phyloP scores from a whole-genome alignment of 176 grass and related monocot species.

The Panicum miliaceum region DNA sequence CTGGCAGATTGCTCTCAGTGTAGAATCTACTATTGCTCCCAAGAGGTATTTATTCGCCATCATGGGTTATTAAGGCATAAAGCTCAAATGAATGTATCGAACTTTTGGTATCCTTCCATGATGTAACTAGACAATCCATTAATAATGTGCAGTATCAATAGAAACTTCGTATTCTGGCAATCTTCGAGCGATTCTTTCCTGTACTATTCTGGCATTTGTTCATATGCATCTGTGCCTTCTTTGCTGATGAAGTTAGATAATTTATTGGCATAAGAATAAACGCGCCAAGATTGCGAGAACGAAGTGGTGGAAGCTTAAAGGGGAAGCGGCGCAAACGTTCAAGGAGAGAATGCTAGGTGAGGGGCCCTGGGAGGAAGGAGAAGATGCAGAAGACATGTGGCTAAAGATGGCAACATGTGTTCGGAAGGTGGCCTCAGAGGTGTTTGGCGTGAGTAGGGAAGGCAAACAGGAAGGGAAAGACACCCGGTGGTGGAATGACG shows the following conservation, averaged over 20 bases:
- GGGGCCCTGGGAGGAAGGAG: too few relatives aligned
- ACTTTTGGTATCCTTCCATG: constrained; percentile 11
- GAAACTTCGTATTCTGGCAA: not conserved
- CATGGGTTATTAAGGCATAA: not conserved
- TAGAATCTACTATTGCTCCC: constrained; percentile 57
- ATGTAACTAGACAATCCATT: not conserved
- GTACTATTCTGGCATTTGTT: not conserved
- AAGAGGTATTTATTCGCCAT: constrained; percentile 44
- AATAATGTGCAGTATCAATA: not conserved
- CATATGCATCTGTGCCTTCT: not conserved
- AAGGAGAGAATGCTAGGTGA: too few relatives aligned
- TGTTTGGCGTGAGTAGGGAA: too few relatives aligned
- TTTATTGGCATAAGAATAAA: not conserved
- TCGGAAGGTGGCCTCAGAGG: too few relatives aligned
- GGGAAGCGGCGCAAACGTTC: too few relatives aligned
- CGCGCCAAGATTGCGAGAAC: too few relatives aligned
- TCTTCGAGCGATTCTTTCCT: not conserved
- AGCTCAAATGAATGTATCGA: not conserved
- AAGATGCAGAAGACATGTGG: too few relatives aligned
- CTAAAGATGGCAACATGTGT: too few relatives aligned
- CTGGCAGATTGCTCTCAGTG: constrained; percentile 76
- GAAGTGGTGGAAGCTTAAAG: too few relatives aligned
- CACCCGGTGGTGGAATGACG: too few relatives aligned
- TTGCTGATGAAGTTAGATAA: not conserved
- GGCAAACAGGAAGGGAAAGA: too few relatives aligned